Base-by-base conservation (phyloP, 2,329 filamentous ascomycete genomes). In the Fusarium oligoseptatum region DNA sequence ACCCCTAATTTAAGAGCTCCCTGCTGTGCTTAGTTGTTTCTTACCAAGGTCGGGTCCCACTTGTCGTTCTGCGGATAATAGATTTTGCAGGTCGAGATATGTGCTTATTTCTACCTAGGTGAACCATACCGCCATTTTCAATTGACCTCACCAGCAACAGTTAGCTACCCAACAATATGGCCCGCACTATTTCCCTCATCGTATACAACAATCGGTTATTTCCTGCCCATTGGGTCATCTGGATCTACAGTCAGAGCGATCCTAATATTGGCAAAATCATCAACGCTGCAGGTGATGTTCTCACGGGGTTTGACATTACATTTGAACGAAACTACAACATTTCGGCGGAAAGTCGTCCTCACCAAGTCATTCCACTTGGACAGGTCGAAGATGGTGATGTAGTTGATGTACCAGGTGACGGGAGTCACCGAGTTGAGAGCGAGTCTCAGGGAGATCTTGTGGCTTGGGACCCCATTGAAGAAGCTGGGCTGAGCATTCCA, bases 281-380 rank as follows among this genome's bases (percentile, higher is more conserved):
- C 20, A 48, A 64, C 10, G 60, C 66, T 17, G 57, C 41, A 2
- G 60, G 66, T 1, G 50, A 67, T 22, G 66, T 56, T 14, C 29
- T 45, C 6, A 58, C 24, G 2, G 60, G 66, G 5, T 68, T 68
- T 3, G 52, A 48, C 4, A 60, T 68, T 3, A 56, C 34, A 10
- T 64, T 68, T 29, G 60, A 68, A 32, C 32, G 66, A 20, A 68
- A 68, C 66, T 68, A 64, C 60, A 48, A 55, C 20, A 43, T 68
- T n/a, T 41, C 27, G 27, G 14, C 17, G 4, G 39, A 37, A 7
- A 50, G n/a, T 4, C 50, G 66, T 10, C 39, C 36, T 6, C 52
- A 64, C 14, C 39, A 64, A 9, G 15, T 68, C 2, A 29, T 68
- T n/a, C 12, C 8, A 6, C 50, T 68, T 12, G 52, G 24, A 10